Percentiles rank a stretch among this genome's conserved stretches.
Conservation (phyloP, 2,329 filamentous ascomycete genomes). For the Fusarium keratoplasticum region DNA sequence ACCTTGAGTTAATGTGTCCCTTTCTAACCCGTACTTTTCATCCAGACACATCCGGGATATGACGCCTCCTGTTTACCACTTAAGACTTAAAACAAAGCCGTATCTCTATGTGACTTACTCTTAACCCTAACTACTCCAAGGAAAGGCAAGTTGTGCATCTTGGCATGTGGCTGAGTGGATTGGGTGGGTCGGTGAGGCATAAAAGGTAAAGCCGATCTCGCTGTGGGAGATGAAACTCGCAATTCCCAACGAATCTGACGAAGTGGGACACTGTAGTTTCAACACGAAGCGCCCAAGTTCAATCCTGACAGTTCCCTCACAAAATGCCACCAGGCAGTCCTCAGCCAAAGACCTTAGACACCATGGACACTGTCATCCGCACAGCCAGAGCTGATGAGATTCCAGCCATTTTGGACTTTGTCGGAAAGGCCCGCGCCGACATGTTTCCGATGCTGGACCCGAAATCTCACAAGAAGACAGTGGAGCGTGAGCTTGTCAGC, state of each 20-base stretch:
- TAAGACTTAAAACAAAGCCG: not conserved
- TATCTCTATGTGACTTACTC: not conserved
- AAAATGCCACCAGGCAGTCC: not conserved
- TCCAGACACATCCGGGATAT: not conserved
- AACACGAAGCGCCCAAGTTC: not conserved
- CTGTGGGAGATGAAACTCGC: not conserved
- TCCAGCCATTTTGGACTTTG: constrained; percentile 38
- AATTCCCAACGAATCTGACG: not conserved
- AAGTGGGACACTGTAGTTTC: not conserved
- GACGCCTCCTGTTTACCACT: not conserved
- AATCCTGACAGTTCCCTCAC: not conserved
- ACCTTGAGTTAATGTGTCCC: not conserved
- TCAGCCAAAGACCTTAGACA: not conserved
- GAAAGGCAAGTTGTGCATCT: not conserved
- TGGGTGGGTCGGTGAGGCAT: not conserved
- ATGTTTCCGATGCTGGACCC: constrained; percentile 46
- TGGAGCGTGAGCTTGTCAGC: constrained; percentile 27
- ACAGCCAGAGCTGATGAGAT: constrained; percentile 33
- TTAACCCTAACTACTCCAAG: not conserved
- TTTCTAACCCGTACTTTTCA: not conserved
- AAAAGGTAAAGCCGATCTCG: constrained; percentile 5
- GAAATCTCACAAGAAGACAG: constrained; percentile 24
- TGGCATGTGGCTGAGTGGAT: not conserved
- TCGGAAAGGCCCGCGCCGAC: constrained; percentile 37
- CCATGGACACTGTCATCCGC: constrained; percentile 29